A percentile compares a stretch with the other conserved stretches of the same genome.
phyloP scores from a whole-genome alignment of 352 stramenopile genomes.

The Aphanomyces invadans region DNA sequence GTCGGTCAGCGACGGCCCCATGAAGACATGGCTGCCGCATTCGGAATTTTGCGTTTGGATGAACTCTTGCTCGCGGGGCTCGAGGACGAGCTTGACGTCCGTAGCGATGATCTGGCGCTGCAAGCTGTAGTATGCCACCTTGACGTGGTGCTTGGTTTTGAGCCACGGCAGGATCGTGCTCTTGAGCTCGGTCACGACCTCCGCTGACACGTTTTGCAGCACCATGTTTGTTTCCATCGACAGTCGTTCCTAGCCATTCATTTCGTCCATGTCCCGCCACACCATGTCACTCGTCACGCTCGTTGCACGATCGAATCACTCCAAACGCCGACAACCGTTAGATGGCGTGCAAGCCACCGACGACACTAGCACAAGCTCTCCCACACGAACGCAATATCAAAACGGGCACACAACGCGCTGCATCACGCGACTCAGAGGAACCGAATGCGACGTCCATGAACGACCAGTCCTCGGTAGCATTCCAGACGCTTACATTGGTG shows the following conservation, averaged over 20 bases:
- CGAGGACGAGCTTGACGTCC: slow-evolving; percentile 69
- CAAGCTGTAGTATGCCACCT: slow-evolving; percentile 59
- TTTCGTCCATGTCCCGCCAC: background rate
- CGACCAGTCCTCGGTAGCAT: too few species aligned
- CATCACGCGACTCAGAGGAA: too few species aligned
- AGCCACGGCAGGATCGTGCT: slow-evolving; percentile 62
- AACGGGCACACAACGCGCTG: too few species aligned
- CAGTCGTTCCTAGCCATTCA: slow-evolving; percentile 25
- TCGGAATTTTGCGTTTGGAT: slow-evolving; percentile 48
- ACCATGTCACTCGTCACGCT: too few species aligned
- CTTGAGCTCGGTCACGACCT: slow-evolving; percentile 47
- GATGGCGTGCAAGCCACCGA: too few species aligned
- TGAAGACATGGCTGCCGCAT: slow-evolving; percentile 63
- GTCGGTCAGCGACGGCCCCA: slow-evolving; percentile 54
- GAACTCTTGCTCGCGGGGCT: slow-evolving; percentile 56
- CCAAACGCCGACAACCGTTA: too few species aligned
- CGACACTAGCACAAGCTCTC: too few species aligned
- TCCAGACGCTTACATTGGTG: slow-evolving; percentile 31
- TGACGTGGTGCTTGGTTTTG: slow-evolving; percentile 58
- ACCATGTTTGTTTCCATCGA: slow-evolving; percentile 65
- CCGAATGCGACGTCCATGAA: too few species aligned
- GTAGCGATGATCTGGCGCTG: slow-evolving; percentile 67
- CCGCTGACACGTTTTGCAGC: slow-evolving; percentile 41
- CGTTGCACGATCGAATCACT: too few species aligned
- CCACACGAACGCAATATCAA: too few species aligned